Evolutionary conservation across 2,329 filamentous ascomycete species (phyloP), one percentile per base, ranked within the genome.

Genomic region (Dryadomyces sulphureus): DNA sequence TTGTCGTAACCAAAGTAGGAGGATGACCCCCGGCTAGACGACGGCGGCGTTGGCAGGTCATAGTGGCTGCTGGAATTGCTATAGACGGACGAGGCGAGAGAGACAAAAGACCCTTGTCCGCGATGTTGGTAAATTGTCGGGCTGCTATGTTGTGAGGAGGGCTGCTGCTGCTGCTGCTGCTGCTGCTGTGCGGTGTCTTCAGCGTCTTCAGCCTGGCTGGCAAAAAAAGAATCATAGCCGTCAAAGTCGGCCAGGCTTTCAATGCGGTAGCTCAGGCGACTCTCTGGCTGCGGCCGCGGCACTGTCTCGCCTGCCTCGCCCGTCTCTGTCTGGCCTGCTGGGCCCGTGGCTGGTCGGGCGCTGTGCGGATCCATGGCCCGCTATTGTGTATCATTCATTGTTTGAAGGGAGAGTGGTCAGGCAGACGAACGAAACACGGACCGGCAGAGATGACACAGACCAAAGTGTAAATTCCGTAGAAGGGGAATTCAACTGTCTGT

Each of bases 211-310:
- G n/a, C n/a, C n/a, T n/a, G n/a, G n/a, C n/a, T 47, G 2, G 56
- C 60, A 46, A 80, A 79, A 56, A 89, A 94, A 30, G 50, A 53
- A 20, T 53, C 56, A 35, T 55, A 54, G 48, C 59, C 56, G 38
- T 54, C 49, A 22, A 62, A 53, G 38, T 62, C 60, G 16, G 57
- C 55, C 7, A 62, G 49, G 27, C 51, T 56, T 16, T 58, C 57
- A 42, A 60, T 59, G 46, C 48, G 49, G 25, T 48, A 39, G 41
- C 44, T 50, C 24, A 49, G 16, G 1, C 16, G 44, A 8, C 38
- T 21, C 9, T 22, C 20, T n/a, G 41, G 30, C 24, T 27, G 35
- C 11, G 38, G 21, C 12, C 19, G 41, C 7, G 34, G 20, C 38
- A 8, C 32, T 22, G 14, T 30, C 27, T 7, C 27, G 14, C 7